phyloP scores from a whole-genome alignment of 2,329 filamentous ascomycete species.

The Allantophomopsis cytisporea region DNA sequence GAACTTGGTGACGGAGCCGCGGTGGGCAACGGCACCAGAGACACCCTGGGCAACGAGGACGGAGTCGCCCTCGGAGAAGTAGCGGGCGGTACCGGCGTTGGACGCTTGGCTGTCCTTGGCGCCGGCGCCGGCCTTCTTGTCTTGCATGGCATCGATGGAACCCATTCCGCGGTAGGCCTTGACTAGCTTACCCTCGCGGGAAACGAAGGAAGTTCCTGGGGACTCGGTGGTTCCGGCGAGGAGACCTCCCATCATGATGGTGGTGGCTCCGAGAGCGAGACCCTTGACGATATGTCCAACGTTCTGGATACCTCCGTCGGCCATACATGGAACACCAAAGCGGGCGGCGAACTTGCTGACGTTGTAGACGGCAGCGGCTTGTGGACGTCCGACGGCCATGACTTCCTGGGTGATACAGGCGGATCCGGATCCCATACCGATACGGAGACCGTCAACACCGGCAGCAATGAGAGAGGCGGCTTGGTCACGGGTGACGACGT shows the following conservation, averaged over 20 bases:
- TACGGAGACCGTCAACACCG: slow-evolving; percentile 90
- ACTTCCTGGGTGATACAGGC: slow-evolving; percentile 99
- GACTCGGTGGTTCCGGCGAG: slow-evolving; percentile 96
- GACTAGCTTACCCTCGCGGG: slow-evolving; percentile 91
- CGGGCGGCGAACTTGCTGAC: slow-evolving; percentile 80
- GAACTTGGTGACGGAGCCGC: slow-evolving; percentile 80
- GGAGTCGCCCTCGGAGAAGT: slow-evolving; percentile 95
- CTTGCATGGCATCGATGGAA: slow-evolving; percentile 97
- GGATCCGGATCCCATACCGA: slow-evolving; percentile 96
- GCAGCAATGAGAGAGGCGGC: slow-evolving; percentile 84
- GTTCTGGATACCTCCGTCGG: slow-evolving; percentile 95
- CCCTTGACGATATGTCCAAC: slow-evolving; percentile 99
- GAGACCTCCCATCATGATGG: slow-evolving; percentile 98
- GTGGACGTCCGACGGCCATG: slow-evolving; percentile 95
- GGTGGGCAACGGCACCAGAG: slow-evolving; percentile 69
- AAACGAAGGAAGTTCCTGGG: slow-evolving; percentile 92
- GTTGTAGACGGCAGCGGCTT: slow-evolving; percentile 84
- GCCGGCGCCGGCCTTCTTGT: slow-evolving; percentile 87
- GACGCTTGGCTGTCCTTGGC: slow-evolving; percentile 61
- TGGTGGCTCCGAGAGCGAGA: slow-evolving; percentile 82
- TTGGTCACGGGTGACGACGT: slow-evolving; percentile 96
- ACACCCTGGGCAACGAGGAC: slow-evolving; percentile 95
- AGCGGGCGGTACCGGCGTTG: slow-evolving; percentile 92
- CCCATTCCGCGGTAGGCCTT: slow-evolving; percentile 99
- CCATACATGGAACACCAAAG: slow-evolving; percentile 96